Evolutionary conservation across 352 stramenopile genomes (phyloP), one percentile per base, ranked within the genome.

Genomic region (Elongisporangium prolatum): DNA sequence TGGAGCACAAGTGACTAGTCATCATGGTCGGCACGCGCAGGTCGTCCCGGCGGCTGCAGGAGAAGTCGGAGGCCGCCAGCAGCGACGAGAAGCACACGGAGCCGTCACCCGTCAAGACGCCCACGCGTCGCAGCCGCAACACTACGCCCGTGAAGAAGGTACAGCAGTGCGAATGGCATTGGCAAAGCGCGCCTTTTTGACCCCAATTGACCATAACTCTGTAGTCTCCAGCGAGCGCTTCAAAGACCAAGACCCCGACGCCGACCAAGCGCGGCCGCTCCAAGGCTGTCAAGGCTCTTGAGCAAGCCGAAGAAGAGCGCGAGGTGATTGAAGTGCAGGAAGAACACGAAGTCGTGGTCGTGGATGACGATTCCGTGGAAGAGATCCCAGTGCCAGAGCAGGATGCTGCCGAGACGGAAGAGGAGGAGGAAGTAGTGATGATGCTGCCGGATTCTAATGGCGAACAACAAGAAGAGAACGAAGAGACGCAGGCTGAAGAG

Each of bases 21-120:
- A 91, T 47, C 16, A 91, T 91, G 81, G 81, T 91, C 48, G 68
- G 75, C 40, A 91, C 81, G 54, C 75, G 81, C 61, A 58, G 81
- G 22, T 80, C 73, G 54, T 84, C 77, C 24, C 73, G 65, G 51
- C 81, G 81, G 22, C 71, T 91, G 24, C 78, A 88, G 68, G 76
- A 75, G 17, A 79, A 84, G 63, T 54, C 64, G 8, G 54, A 50
- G 20, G 56, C 61, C 44, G 22, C 18, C 2, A 25, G 28, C 20
- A 7, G 11, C 60, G 9, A 72, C 57, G 17, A 63, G 64, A 13
- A 57, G 61, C 13, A 63, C 66, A 21, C 22, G 24, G 9, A 38
- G 48, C n/a, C 48, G 47, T n/a, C 22, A 7, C 24, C n/a, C 13
- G 55, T 24, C 20, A 48, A 48, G 0, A 20, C 56, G 34, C 61